phyloP scores from a whole-genome alignment of 73 alveolate genomes.

The Tetrahymena borealis region DNA sequence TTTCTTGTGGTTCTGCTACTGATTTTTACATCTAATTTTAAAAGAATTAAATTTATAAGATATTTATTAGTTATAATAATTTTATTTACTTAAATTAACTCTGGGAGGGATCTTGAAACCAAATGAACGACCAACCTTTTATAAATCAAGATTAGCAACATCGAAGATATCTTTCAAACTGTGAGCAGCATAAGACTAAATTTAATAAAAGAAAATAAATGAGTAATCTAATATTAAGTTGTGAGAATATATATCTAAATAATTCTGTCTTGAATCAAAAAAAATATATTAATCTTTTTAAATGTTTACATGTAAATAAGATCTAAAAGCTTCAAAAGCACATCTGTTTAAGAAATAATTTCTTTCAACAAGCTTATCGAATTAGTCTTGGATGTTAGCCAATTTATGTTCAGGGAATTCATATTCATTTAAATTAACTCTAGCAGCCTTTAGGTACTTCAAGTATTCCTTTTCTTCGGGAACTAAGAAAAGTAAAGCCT shows the following conservation, averaged over 20 bases:
- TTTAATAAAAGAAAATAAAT: background rate
- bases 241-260: background rate
- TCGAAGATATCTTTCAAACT: constrained; percentile 88
- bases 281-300: background rate
- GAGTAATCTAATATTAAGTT: background rate
- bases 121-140: constrained; percentile 80
- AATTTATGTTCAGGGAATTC: constrained; percentile 95
- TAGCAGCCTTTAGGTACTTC: constrained; percentile 79
- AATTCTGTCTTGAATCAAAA: background rate
- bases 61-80: constrained; percentile 37
- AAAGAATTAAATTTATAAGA: background rate
- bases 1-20: constrained; percentile 31
- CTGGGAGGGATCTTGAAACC: constrained; percentile 92
- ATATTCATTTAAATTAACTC: constrained; percentile 94
- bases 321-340: constrained; percentile 95
- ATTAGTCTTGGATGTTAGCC: constrained; percentile 85
- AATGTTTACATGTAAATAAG: constrained; percentile 47
- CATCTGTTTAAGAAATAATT: constrained; percentile 90
- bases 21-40: constrained; percentile 10
- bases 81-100: constrained; percentile 49
- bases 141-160: constrained; percentile 91
- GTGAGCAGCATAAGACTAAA: constrained; percentile 86
- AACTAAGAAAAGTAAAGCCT: constrained; percentile 93
- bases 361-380: constrained; percentile 92
- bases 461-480: constrained; percentile 94